These are phyloP conservation scores for Chlorella ohadii DNA, from an alignment of 139 green algal species.

Conservation along the genomic window DNA sequence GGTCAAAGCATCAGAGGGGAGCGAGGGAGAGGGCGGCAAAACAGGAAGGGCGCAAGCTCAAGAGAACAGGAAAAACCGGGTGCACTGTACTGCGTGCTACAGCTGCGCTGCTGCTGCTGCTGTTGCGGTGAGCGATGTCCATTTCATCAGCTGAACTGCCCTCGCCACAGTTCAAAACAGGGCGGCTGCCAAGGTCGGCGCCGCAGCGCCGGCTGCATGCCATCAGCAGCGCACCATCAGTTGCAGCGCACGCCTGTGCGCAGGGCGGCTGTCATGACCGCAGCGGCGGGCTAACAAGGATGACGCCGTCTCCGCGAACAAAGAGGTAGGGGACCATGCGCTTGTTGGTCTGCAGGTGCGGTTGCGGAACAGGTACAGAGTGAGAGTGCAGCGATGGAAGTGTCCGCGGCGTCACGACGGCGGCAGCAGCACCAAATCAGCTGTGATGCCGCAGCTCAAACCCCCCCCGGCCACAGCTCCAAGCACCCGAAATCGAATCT, in stretches of 20 bases:
- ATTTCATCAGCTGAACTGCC: no score
- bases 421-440: neutral
- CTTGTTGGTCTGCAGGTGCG: constrained; percentile 86
- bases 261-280: constrained; percentile 35
- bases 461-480: no score
- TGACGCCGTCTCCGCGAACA: constrained; percentile 94
- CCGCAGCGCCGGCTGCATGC: no score
- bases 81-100: neutral
- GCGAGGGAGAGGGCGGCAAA: no score
- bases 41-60: no score
- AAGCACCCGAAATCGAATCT: no score
- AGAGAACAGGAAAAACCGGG: no score
- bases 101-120: no score
- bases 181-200: no score
- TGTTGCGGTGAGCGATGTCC: no score
- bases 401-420: neutral
- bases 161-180: no score
- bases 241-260: neutral
- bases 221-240: neutral
- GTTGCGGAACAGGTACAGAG: neutral
- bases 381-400: neutral
- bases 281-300: constrained; percentile 94
- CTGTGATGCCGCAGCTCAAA: neutral
- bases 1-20: no score
- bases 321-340: constrained; percentile 93